Percentiles rank a stretch among this genome's conserved stretches.
phyloP scores from a whole-genome alignment of 306 rosid species.

The Acmispon strigosus region DNA sequence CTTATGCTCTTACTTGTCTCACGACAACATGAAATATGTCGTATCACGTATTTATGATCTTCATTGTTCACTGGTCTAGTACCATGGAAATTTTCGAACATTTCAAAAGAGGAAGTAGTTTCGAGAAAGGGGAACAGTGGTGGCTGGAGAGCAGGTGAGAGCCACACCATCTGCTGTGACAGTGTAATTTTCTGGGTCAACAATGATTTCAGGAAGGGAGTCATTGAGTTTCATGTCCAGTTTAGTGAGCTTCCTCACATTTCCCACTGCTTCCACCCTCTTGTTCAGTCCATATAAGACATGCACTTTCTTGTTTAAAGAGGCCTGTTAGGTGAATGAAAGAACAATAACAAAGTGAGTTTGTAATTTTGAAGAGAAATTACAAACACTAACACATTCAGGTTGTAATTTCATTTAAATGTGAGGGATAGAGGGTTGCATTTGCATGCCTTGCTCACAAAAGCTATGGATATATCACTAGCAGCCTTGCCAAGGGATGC shows the following conservation, averaged over 20 bases:
- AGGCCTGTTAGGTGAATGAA: conserved; percentile 39
- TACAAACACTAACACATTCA: not conserved
- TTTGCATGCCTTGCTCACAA: conserved; percentile 78
- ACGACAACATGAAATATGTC: too few relatives aligned
- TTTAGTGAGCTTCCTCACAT: conserved; percentile 59
- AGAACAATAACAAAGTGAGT: not conserved
- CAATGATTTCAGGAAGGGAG: conserved; percentile 61
- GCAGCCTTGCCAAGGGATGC: conserved; percentile 74
- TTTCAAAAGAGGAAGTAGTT: conserved; percentile 68
- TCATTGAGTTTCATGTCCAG: conserved; percentile 74
- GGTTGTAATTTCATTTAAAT: not conserved
- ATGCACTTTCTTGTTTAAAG: conserved; percentile 39
- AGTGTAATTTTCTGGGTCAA: conserved; percentile 68
- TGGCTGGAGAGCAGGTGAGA: conserved; percentile 55
- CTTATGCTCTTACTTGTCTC: too few relatives aligned
- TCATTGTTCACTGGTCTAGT: too few relatives aligned
- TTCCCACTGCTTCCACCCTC: conserved; percentile 55
- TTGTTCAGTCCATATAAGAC: conserved; percentile 49
- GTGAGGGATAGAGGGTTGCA: conserved; percentile 23
- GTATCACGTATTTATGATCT: too few relatives aligned
- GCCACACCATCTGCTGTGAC: conserved; percentile 70
- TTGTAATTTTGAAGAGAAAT: not conserved
- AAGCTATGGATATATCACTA: conserved; percentile 57
- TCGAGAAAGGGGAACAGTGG: conserved; percentile 57
- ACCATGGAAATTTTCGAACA: too few relatives aligned